phyloP scores from a whole-genome alignment of 164 flowering plant genomes.

The Magnolia kwangsiensis region DNA sequence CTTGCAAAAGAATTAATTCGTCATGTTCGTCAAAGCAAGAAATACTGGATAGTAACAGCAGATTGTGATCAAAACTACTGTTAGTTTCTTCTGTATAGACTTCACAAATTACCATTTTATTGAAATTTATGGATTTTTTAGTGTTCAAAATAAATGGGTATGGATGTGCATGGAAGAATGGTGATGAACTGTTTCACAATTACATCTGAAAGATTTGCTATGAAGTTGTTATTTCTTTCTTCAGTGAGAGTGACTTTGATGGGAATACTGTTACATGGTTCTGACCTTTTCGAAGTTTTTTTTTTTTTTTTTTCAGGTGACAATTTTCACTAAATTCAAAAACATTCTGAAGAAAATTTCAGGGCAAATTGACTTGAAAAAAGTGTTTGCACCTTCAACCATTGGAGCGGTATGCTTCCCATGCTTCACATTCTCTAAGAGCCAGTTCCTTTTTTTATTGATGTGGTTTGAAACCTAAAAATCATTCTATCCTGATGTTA shows the following conservation, averaged over 20 bases:
- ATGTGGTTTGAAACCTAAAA: neutral
- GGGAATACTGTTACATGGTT: conserved; percentile 1
- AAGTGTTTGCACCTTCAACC: conserved; percentile 57
- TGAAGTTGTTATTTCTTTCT: neutral
- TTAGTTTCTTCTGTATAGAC: too few relatives aligned
- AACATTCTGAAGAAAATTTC: conserved; percentile 16
- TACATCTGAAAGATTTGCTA: neutral
- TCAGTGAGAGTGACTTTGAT: neutral
- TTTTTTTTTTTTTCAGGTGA: conserved; percentile 30
- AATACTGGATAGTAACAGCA: too few relatives aligned
- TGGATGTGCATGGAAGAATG: too few relatives aligned
- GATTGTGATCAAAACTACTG: neutral
- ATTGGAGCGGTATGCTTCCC: conserved; percentile 47
- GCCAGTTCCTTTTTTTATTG: too few relatives aligned
- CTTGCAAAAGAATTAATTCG: too few relatives aligned
- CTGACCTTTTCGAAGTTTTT: conserved; percentile 7
- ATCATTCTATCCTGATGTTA: neutral
- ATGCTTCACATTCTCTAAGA: too few relatives aligned
- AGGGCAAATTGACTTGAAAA: conserved; percentile 34
- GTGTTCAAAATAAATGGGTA: too few relatives aligned
- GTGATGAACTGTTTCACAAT: too few relatives aligned
- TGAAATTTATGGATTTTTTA: too few relatives aligned
- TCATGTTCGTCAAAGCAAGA: too few relatives aligned
- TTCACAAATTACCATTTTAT: too few relatives aligned
- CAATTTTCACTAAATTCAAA: conserved; percentile 21